Base-by-base conservation (phyloP, 306 rosid species). In the Sesbania bispinosa region DNA sequence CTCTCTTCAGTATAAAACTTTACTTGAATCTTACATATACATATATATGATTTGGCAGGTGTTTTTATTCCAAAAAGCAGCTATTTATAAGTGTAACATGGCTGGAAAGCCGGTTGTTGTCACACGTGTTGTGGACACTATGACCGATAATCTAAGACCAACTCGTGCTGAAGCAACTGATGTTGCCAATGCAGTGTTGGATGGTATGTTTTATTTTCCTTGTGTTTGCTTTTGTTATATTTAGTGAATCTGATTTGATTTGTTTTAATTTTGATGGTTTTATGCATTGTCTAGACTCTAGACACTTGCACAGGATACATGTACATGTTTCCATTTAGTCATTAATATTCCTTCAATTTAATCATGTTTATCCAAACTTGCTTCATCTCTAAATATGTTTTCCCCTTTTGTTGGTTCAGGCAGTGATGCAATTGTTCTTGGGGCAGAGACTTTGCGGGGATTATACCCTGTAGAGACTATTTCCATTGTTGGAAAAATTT, bases 121-220 rank as follows among this genome's bases (percentile, higher is more conserved):
- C 30, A 93, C 98, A 10, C 98, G 98, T 80, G 97, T 93, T 50
- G 98, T 93, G 41, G 98, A 93, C 55, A 79, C 97, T 62, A 93
- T 93, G 98, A 93, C 98, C 6, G 87, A 90, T 87, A 93, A 93
- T 81, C 83, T 93, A 66, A 84, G 98, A 45, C 98, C 98, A 77
- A 93, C 98, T 71, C 98, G 98, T 76, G 98, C 98, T 48, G 98
- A 93, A 83, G 98, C 98, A 73, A 93, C 98, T 7, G 98, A 93
- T 83, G 97, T 93, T 81, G 98, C 98, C 71, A 93, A 93, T 87
- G 98, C 98, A 30, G 98, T 93, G 29, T 80, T 93, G 83, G 98
- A 93, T 79, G 98, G 98, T 93, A 77, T 21, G 54, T n/a, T n/a
- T 59, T 10, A 10, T 23, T 46, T 54, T 27, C 36, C 46, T 35